Conservation (phyloP, 2,329 filamentous ascomycete genomes). For the Talaromyces amestolkiae region DNA sequence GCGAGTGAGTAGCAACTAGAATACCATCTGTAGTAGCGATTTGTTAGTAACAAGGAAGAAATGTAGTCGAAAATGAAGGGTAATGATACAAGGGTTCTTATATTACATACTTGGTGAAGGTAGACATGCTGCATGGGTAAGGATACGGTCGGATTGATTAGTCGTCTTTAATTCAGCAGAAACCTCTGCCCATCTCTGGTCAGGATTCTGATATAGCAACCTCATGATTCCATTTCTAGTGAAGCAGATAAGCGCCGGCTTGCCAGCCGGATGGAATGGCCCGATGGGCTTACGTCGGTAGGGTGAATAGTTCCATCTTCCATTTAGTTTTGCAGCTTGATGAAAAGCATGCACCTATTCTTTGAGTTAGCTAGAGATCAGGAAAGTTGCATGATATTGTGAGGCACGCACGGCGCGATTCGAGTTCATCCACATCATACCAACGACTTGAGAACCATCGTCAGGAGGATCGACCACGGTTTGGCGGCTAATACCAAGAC, state of each 20-base stretch:
- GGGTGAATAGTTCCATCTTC: constrained; percentile 67
- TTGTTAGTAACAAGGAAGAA: not conserved
- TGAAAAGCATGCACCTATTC: constrained; percentile 46
- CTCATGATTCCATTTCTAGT: constrained; percentile 71
- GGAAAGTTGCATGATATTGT: not conserved
- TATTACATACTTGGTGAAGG: constrained; percentile 64
- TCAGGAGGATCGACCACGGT: constrained; percentile 68
- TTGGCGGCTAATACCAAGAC: constrained; percentile 60
- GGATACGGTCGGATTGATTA: constrained; percentile 68
- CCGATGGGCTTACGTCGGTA: constrained; percentile 64
- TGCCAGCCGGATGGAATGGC: constrained; percentile 65
- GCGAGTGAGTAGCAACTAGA: constrained; percentile 43
- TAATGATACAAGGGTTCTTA: constrained; percentile 7
- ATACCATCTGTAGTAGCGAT: constrained; percentile 29
- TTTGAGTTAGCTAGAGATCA: constrained; percentile 11
- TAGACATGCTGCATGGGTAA: constrained; percentile 74
- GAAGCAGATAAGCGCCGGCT: constrained; percentile 73
- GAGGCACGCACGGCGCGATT: constrained; percentile 47
- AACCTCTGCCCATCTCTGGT: constrained; percentile 68
- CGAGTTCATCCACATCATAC: constrained; percentile 77
- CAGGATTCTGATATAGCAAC: constrained; percentile 74
- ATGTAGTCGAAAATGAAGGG: not conserved
- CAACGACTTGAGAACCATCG: constrained; percentile 74
- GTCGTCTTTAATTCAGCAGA: constrained; percentile 72
- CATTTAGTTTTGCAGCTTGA: constrained; percentile 62